Evolutionary conservation across 352 stramenopile species (phyloP), one percentile per base, ranked within the genome.

Genomic region (Phytophthora pluvialis): DNA sequence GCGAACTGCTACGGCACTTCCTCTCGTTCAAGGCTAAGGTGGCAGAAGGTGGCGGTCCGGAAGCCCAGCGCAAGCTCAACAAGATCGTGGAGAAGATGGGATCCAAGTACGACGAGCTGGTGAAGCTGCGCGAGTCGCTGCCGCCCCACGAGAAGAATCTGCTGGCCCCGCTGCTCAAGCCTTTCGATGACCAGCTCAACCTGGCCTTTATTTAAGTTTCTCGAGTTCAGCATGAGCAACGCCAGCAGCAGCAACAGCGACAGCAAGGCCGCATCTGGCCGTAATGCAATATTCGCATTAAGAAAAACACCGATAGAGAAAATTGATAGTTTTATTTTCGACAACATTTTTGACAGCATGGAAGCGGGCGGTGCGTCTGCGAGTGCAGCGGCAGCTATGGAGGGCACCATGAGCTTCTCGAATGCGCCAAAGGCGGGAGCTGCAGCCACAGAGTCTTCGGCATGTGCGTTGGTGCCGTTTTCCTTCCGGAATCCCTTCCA

Each of bases 161-260:
- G 35, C 65, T 96, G 18, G 88, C 82, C 18, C 86, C 86, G 52
- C 59, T 96, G 64, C 81, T 96, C 55, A 93, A 93, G 57, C 88
- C 86, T 11, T 93, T 92, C 67, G 81, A 91, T 43, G 86, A 96
- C 65, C 88, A 96, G 65, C 86, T 96, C 53, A 94, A 96, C 64
- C 70, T 92, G 51, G 83, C 88, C 31, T 94, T 95, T 86, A 91
- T 94, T 75, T 89, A 89, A 78, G 33, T 38, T 42, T 31, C 39
- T n/a, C 35, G 5, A 45, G 35, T 1, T 16, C 32, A 39, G 28
- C 8, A 46, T n/a, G 12, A 36, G 10, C 31, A 28, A 44, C 38
- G 18, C 13, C 38, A 44, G 39, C 47, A 48, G 47, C 39, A 39
- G 12, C 44, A 38, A 40, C 29, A 28, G 2, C 33, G 25, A 31